Evolutionary conservation across 2,329 filamentous ascomycete species (phyloP).

Genomic region (Arthrinium phaeospermum): DNA sequence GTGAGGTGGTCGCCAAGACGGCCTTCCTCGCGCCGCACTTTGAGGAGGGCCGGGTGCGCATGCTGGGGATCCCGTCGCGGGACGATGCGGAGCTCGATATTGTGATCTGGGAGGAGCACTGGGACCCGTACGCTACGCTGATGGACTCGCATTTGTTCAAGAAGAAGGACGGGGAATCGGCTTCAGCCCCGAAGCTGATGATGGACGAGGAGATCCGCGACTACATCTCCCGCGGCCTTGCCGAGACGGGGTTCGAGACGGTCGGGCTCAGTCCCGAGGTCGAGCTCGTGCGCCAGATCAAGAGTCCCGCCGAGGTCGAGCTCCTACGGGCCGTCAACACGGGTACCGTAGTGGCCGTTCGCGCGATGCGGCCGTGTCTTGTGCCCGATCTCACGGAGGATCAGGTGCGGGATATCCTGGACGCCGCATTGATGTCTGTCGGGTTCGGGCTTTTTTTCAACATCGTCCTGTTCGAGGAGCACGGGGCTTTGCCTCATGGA

Average conservation of each 20-base stretch:
- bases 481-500: slow-evolving; percentile 59
- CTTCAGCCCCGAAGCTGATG: slow-evolving; percentile 53
- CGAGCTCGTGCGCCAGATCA: slow-evolving; percentile 64
- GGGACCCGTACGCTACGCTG: slow-evolving; percentile 66
- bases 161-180: neutral
- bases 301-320: slow-evolving; percentile 60
- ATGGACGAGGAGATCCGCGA: slow-evolving; percentile 70
- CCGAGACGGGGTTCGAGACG: slow-evolving; percentile 59
- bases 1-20: slow-evolving; percentile 56
- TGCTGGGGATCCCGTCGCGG: slow-evolving; percentile 63
- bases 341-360: slow-evolving; percentile 64
- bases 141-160: slow-evolving; percentile 48
- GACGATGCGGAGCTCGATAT: slow-evolving; percentile 54
- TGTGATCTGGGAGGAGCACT: slow-evolving; percentile 68
- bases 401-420: slow-evolving; percentile 60
- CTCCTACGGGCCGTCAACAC: slow-evolving; percentile 67
- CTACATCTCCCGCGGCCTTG: slow-evolving; percentile 64
- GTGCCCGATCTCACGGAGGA: slow-evolving; percentile 62
- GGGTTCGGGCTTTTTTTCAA: slow-evolving; percentile 66
- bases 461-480: slow-evolving; percentile 66
- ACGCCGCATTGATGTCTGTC: slow-evolving; percentile 58
- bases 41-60: slow-evolving; percentile 62
- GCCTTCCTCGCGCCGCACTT: slow-evolving; percentile 65
- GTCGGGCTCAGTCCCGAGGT: slow-evolving; percentile 58
- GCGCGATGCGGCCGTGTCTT: slow-evolving; percentile 62